Base-by-base conservation (phyloP, 179 eudicot genomes). In the Camellia oleifera region DNA sequence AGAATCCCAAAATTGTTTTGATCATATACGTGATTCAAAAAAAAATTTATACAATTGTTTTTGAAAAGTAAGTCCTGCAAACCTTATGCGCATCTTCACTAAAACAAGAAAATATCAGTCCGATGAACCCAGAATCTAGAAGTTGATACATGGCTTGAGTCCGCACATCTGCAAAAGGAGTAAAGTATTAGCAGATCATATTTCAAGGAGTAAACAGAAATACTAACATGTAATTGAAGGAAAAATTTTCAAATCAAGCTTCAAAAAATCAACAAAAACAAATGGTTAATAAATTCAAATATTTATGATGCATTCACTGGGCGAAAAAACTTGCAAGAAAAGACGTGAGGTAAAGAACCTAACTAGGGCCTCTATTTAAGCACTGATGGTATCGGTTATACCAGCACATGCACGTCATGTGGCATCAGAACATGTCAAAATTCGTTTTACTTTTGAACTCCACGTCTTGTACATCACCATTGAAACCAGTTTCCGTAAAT, bases 91-190 rank as follows among this genome's bases (percentile, higher is more conserved):
- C 91, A 88, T 96, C 99, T 92, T 94, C 98, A 88, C 92, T 92
- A 74, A 94, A 96, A 86, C 99, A 96, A 11, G 99, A 96, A 86
- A 96, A 96, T 86, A 94, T 96, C 88, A 96, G 90, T 52, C 99
- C 99, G 76, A 94, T 91, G 80, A 96, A 96, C 9, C 99, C 99
- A 78, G 98, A 82, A 88, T 96, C 99, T 79, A 94, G 90, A 81
- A 96, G 96, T 87, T 96, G 99, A 89, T 96, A 96, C 99, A 96
- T 94, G 57, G 94, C 98, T 84, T 96, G 99, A 70, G 99, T 96
- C 79, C 98, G 96, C 82, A 96, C 99, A 89, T 96, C 98, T 96
- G 90, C 81, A 88, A 52, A 82, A 61, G 71, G 76, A 42, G 87
- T 40, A 63, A 76, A 77, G 75, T 18, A 52, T 65, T 6, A 26